Base-by-base conservation (phyloP, 495 filamentous ascomycete genomes). In the Neurospora sublineolata region DNA sequence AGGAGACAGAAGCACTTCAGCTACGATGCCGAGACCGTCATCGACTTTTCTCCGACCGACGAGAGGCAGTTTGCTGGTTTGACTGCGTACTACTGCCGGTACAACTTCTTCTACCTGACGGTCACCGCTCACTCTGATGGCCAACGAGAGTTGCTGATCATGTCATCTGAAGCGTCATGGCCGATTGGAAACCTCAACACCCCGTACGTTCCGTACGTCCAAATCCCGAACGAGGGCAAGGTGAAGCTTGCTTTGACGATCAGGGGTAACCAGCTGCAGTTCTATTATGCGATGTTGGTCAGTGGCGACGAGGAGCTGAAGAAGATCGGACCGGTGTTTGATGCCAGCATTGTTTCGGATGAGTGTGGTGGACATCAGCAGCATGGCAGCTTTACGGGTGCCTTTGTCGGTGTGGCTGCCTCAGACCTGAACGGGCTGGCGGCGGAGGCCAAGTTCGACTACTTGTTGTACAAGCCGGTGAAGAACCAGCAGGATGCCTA, bases 91-190 rank as follows among this genome's bases (percentile, higher is more conserved):
- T 88, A 88, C 77, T 86, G 84, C 73, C 84, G 86, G 5, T 87
- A 79, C 78, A 88, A 88, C 75, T 87, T 88, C 77, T 87, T 87
- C 78, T 88, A 88, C 70, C 77, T 88, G 8, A 83, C 84, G 0
- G 84, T 88, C 12, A 83, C 84, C n/a, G 85, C 85, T 1, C 81
- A 87, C 72, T 78, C 81, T 4, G 84, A 87, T 72, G 85, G 86
- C 18, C 80, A 85, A 72, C 79, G 86, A 1, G 86, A 88, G 73
- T 76, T 88, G 37, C 78, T 86, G 8, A 84, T 88, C 71, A 72
- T 86, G 75, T 78, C 79, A 11, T 86, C 83, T 6, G 85, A 88
- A 76, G 83, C 75, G 18, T 85, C 83, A 0, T 87, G 80, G 81
- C 86, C 86, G 9, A 76, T 83, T 27, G 82, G 85, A 0, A 70